These are phyloP conservation scores for Rhynchospora breviuscula DNA, from an alignment of 176 grass and related monocot species.

Conservation along the genomic window DNA sequence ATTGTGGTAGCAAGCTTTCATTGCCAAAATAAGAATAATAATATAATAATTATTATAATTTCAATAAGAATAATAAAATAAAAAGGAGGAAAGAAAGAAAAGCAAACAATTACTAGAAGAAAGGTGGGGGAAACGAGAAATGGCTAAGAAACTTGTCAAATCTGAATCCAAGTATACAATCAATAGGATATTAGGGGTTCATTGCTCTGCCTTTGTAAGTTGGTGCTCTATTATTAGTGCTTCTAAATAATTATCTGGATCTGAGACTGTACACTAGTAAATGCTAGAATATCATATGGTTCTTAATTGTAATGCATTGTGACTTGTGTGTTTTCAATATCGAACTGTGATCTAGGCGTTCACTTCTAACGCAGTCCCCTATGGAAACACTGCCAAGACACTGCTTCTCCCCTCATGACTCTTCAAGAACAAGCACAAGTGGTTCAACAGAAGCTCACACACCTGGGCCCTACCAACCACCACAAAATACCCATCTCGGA, in stretches of 20 bases:
- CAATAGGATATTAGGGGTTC: background rate
- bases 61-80: no score
- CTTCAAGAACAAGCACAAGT: conserved; percentile 42
- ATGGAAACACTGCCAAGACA: conserved; percentile 46
- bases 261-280: background rate
- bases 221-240: background rate
- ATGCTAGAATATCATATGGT: background rate
- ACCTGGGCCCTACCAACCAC: conserved; percentile 31
- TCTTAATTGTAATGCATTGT: background rate
- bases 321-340: background rate
- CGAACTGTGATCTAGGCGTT: conserved; percentile 41
- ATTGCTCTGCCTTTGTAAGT: background rate
- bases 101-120: no score
- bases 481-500: conserved; percentile 30
- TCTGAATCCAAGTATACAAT: background rate
- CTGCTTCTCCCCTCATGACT: conserved; percentile 36
- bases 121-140: background rate
- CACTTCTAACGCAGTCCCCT: conserved; percentile 72
- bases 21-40: no score
- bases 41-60: no score
- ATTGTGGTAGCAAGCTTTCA: background rate
- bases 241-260: background rate
- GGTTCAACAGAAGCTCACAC: conserved; percentile 38
- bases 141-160: background rate
- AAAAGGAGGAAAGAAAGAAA: no score